phyloP scores from a whole-genome alignment of 148 eudicot genomes.

The Polygonum aviculare region DNA sequence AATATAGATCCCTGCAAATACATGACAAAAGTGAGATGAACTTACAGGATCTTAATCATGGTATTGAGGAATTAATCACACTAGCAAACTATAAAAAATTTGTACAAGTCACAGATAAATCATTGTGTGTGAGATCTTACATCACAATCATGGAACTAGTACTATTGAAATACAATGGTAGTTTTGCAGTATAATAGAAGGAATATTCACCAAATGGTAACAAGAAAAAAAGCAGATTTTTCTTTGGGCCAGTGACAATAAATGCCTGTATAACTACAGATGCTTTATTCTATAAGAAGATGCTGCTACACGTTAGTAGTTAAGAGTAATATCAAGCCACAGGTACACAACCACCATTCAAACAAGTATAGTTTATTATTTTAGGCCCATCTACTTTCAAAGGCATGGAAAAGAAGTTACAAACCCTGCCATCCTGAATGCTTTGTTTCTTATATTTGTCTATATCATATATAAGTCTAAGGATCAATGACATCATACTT shows the following conservation, averaged over 20 bases:
- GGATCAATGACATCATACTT: not conserved
- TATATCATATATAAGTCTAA: not conserved
- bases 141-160: not conserved
- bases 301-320: not conserved
- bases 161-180: not conserved
- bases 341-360: not conserved
- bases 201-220: not conserved
- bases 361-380: not conserved
- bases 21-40: not conserved
- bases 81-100: not conserved
- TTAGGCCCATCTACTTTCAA: not conserved
- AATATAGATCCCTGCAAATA: conserved; percentile 44
- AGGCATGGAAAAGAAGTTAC: not conserved
- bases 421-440: not conserved
- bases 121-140: not conserved
- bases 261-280: not conserved
- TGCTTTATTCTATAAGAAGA: not conserved
- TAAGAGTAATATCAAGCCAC: not conserved
- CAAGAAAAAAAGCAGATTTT: too few relatives aligned
- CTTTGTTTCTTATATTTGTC: not conserved
- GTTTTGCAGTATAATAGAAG: not conserved
- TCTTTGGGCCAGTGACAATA: not conserved
- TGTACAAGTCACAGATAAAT: not conserved
- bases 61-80: not conserved
- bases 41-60: not conserved